These are phyloP conservation scores for Aegilops longissima DNA, from an alignment of 176 grass and related monocot species.

Conservation along the genomic window DNA sequence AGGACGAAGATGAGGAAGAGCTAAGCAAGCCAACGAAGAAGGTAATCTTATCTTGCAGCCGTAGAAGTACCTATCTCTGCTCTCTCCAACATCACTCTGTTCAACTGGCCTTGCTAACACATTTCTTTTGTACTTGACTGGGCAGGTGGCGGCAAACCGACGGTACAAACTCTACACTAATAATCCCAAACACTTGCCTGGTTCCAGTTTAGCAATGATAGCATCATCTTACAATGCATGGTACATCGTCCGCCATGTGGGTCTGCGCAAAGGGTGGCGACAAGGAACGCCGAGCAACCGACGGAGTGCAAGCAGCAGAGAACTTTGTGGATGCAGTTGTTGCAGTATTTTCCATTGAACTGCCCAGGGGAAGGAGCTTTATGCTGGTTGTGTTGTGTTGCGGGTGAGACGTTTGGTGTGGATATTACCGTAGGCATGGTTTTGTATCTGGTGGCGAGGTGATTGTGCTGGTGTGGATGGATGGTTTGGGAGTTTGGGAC, in stretches of 20 bases:
- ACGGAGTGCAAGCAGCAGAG: constrained; percentile 94
- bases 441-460: not conserved
- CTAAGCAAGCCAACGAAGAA: constrained; percentile 44
- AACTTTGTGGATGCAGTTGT: constrained; percentile 9
- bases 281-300: constrained; percentile 63
- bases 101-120: constrained; percentile 4
- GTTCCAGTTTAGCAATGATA: not conserved
- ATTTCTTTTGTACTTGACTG: constrained; percentile 8
- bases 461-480: not conserved
- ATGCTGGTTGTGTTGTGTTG: not conserved
- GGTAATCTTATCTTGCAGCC: not conserved
- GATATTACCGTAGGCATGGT: not conserved
- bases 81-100: not conserved
- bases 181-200: not conserved
- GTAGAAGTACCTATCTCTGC: not conserved
- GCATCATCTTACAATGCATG: constrained; percentile 7
- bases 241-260: constrained; percentile 8
- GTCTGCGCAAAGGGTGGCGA: constrained; percentile 37
- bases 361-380: not conserved
- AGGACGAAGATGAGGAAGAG: constrained; percentile 66
- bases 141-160: not conserved
- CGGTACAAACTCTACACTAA: constrained; percentile 15
- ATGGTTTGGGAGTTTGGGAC: not conserved
- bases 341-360: constrained; percentile 29
- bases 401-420: not conserved